A percentile compares a stretch with the other conserved stretches of the same genome.
Evolutionary conservation across 352 stramenopile genomes (phyloP).

Genomic region (Pythium monospermum): DNA sequence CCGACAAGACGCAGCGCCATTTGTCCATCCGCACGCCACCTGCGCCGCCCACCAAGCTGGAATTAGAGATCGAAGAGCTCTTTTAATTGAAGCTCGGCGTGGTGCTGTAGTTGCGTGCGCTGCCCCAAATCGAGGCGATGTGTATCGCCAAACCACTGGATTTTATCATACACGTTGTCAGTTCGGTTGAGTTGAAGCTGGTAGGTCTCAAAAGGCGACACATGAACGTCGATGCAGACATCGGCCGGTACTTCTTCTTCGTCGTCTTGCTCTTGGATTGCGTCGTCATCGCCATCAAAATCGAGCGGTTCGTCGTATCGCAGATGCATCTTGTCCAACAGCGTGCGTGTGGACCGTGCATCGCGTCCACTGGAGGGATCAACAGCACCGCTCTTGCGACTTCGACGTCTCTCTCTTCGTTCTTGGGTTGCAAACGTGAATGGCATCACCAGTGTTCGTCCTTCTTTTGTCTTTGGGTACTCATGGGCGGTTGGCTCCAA

Average conservation of each 20-base stretch:
- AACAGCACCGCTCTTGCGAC: neutral
- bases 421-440: conserved; percentile 41
- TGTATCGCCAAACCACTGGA: conserved; percentile 23
- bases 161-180: conserved; percentile 27
- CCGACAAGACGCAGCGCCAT: conserved; percentile 43
- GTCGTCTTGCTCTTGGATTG: neutral
- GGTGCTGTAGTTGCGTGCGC: conserved; percentile 21
- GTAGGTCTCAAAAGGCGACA: conserved; percentile 38
- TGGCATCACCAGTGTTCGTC: conserved; percentile 39
- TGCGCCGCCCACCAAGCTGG: conserved; percentile 30
- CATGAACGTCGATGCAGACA: conserved; percentile 21
- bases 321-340: conserved; percentile 8
- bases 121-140: conserved; percentile 28
- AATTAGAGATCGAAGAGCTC: conserved; percentile 60
- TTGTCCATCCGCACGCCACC: conserved; percentile 46
- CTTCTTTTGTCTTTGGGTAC: conserved; percentile 32
- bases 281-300: neutral
- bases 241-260: neutral
- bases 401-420: conserved; percentile 4
- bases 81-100: conserved; percentile 46
- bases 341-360: neutral
- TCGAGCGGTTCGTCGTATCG: neutral
- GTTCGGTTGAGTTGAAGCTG: conserved; percentile 27
- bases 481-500: conserved; percentile 22
- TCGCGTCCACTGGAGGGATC: neutral